Conservation (phyloP, 2,329 filamentous ascomycete genomes). For the Dothideomycetes sp. region DNA sequence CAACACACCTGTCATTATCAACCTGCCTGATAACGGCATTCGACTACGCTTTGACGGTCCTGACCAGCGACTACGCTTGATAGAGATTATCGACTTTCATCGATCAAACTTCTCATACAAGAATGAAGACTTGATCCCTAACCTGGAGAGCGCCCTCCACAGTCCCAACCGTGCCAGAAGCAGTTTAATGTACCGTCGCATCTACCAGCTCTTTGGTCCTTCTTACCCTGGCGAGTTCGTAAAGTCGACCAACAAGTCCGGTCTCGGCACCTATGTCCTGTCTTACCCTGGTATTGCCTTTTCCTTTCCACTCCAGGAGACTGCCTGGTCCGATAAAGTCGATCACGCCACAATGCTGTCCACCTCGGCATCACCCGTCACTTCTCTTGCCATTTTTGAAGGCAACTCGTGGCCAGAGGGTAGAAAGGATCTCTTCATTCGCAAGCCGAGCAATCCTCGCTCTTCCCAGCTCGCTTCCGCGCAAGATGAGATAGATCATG, state of each 20-base stretch:
- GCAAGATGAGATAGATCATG: constrained; percentile 73
- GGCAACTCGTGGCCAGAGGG: constrained; percentile 86
- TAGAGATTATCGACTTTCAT: constrained; percentile 84
- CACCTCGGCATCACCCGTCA: constrained; percentile 64
- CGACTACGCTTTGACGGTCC: constrained; percentile 87
- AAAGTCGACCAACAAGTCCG: constrained; percentile 44
- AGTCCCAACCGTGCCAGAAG: constrained; percentile 49
- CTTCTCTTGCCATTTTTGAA: constrained; percentile 81
- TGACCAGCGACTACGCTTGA: constrained; percentile 80
- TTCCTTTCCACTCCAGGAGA: constrained; percentile 67
- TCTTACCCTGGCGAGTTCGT: constrained; percentile 92
- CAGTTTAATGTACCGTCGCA: constrained; percentile 45
- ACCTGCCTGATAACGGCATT: constrained; percentile 74
- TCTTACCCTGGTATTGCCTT: constrained; percentile 94
- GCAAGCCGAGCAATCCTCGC: constrained; percentile 62
- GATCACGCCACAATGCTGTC: constrained; percentile 83
- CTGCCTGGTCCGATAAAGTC: constrained; percentile 61
- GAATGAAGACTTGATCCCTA: constrained; percentile 10
- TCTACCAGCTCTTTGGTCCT: constrained; percentile 91
- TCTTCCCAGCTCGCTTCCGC: constrained; percentile 58
- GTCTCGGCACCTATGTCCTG: constrained; percentile 69
- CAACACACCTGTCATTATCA: constrained; percentile 60
- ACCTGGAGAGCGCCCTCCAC: constrained; percentile 4
- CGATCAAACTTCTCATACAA: constrained; percentile 78
- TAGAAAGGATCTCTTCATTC: constrained; percentile 64